Conservation (phyloP, 306 rosid species). For the Amphicarpaea edgeworthii region DNA sequence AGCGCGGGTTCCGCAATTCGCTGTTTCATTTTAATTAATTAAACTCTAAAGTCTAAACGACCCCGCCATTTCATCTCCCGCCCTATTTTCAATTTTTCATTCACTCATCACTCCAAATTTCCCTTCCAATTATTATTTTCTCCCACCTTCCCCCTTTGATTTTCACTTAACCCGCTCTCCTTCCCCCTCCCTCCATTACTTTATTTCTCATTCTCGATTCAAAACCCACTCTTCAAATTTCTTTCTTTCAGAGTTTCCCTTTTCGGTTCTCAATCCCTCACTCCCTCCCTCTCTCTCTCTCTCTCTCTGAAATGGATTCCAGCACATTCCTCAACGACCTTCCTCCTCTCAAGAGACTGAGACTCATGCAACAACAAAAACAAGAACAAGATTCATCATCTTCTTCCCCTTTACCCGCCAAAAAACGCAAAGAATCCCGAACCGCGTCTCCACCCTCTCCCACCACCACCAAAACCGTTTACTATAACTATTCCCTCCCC, state of each 20-base stretch:
- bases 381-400: background rate
- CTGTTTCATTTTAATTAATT: too few species aligned
- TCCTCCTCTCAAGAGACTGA: constrained; percentile 75
- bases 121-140: background rate
- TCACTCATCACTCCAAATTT: background rate
- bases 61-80: background rate
- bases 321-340: constrained; percentile 51
- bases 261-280: too few species aligned
- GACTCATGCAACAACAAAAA: constrained; percentile 60
- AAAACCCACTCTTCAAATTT: background rate
- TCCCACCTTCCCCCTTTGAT: too few species aligned
- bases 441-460: constrained; percentile 32
- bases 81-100: background rate
- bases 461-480: constrained; percentile 19
- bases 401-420: constrained; percentile 60
- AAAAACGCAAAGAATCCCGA: constrained; percentile 75
- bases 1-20: too few species aligned
- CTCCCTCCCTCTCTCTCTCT: background rate
- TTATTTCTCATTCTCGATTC: background rate
- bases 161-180: background rate
- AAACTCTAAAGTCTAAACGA: background rate
- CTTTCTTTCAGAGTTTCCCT: background rate
- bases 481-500: constrained; percentile 55
- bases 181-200: too few species aligned
- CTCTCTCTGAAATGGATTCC: constrained; percentile 54